phyloP scores from a whole-genome alignment of 1,284 basidiomycete species.

The Lentinula novae-zelandiae region DNA sequence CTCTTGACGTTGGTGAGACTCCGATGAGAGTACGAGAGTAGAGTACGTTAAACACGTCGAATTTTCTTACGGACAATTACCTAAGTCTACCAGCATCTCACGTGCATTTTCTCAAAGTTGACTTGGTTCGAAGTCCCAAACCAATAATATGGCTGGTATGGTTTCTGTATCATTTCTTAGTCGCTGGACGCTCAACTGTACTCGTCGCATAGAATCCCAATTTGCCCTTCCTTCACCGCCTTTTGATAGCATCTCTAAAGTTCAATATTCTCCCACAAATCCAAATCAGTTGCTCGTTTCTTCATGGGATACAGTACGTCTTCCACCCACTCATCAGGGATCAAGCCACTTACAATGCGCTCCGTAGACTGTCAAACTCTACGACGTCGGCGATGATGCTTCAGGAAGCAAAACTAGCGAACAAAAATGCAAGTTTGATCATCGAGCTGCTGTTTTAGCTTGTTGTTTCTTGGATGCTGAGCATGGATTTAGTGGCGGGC shows the following conservation, averaged over 20 bases:
- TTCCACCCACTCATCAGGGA: not conserved
- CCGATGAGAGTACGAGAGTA: too few relatives aligned
- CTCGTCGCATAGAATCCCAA: conserved; percentile 6
- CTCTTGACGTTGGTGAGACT: too few relatives aligned
- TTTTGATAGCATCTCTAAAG: conserved; percentile 78
- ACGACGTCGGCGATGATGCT: conserved; percentile 51
- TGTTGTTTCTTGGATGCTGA: conserved; percentile 63
- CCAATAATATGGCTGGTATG: conserved; percentile 5
- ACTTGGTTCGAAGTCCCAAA: not conserved
- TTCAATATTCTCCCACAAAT: conserved; percentile 79
- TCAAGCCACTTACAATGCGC: not conserved
- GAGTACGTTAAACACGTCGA: not conserved
- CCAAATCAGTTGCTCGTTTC: conserved; percentile 76
- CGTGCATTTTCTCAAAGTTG: not conserved
- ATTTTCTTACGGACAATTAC: not conserved
- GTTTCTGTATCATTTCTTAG: not conserved
- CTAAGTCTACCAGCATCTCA: not conserved
- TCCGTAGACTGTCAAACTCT: conserved; percentile 67
- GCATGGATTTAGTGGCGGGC: conserved; percentile 69
- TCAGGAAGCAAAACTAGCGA: conserved; percentile 42
- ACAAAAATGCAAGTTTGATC: conserved; percentile 72
- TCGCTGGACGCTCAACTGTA: not conserved
- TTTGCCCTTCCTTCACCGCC: conserved; percentile 61
- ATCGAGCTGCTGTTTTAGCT: conserved; percentile 70
- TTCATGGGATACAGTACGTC: conserved; percentile 85